phyloP scores from a whole-genome alignment of 2,329 filamentous ascomycete genomes.

The Elsinoe batatas region DNA sequence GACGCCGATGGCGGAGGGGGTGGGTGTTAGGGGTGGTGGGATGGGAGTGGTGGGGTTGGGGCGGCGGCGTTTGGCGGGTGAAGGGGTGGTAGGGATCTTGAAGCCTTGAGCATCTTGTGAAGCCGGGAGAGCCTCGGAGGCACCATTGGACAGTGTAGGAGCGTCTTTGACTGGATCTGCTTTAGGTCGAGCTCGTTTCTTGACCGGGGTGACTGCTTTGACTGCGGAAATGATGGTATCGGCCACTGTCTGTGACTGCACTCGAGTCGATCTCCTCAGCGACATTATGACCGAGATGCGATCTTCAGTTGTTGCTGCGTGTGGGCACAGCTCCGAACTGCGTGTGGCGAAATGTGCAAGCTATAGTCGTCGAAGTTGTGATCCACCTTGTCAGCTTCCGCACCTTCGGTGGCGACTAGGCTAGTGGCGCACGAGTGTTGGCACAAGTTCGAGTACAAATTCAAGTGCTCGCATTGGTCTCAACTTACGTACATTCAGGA shows the following conservation, averaged over 20 bases:
- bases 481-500: no score
- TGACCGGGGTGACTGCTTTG: conserved; percentile 1
- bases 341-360: background rate
- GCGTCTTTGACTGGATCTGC: background rate
- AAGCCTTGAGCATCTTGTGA: conserved; percentile 13
- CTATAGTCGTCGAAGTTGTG: background rate
- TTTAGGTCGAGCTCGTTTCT: conserved; percentile 1
- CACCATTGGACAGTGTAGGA: background rate
- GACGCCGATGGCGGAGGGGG: conserved; percentile 39
- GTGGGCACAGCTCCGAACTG: background rate
- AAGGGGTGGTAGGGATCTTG: conserved; percentile 25
- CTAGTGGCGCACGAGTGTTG: no score
- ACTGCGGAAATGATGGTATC: conserved; percentile 10
- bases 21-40: conserved; percentile 37
- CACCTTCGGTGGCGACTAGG: no score
- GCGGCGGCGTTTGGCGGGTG: conserved; percentile 9
- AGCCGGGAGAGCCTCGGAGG: background rate
- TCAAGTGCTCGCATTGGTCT: no score
- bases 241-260: conserved; percentile 20
- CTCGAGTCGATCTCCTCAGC: conserved; percentile 42
- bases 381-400: no score
- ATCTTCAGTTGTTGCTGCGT: background rate
- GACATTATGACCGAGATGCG: conserved; percentile 34
- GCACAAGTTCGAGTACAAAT: no score
- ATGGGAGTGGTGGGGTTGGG: conserved; percentile 17